phyloP scores from a whole-genome alignment of 371 early-diverging fungal species.

The Mortierella sp. region DNA sequence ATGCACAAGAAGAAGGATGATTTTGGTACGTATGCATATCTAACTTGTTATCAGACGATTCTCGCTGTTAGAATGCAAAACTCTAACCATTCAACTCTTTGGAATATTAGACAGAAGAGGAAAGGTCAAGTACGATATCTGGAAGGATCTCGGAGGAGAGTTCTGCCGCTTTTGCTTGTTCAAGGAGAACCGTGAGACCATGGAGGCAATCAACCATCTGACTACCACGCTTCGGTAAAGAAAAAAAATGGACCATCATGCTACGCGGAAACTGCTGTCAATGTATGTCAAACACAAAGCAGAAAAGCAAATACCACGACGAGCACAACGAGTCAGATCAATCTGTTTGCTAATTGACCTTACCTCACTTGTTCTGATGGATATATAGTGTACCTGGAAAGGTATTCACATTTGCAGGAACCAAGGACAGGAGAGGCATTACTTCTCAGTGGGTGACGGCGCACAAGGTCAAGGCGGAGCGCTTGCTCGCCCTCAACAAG shows the following conservation, averaged over 20 bases:
- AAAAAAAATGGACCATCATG: neutral
- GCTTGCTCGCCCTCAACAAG: conserved; percentile 69
- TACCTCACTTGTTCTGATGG: neutral
- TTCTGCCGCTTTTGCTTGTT: conserved; percentile 87
- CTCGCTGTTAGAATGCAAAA: neutral
- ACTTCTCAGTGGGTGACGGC: conserved; percentile 94
- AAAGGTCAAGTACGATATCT: conserved; percentile 56
- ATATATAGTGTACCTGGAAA: conserved; percentile 62
- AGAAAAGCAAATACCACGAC: neutral
- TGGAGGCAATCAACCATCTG: conserved; percentile 81
- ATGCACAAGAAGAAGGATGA: conserved; percentile 49
- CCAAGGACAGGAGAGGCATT: conserved; percentile 98
- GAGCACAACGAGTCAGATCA: too few species aligned
- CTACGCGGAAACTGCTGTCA: neutral
- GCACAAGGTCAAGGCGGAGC: conserved; percentile 70
- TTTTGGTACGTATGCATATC: conserved; percentile 21
- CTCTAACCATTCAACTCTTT: conserved; percentile 3
- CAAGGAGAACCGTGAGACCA: conserved; percentile 93
- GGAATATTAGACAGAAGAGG: conserved; percentile 31
- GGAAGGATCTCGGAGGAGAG: conserved; percentile 73
- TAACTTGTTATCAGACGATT: neutral
- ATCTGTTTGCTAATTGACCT: neutral
- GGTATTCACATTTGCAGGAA: conserved; percentile 93
- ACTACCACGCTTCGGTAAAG: conserved; percentile 63
- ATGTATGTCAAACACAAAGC: neutral